These are phyloP conservation scores for Podaxis sp. DNA, from an alignment of 768 basidiomycete genomes.

Conservation along the genomic window DNA sequence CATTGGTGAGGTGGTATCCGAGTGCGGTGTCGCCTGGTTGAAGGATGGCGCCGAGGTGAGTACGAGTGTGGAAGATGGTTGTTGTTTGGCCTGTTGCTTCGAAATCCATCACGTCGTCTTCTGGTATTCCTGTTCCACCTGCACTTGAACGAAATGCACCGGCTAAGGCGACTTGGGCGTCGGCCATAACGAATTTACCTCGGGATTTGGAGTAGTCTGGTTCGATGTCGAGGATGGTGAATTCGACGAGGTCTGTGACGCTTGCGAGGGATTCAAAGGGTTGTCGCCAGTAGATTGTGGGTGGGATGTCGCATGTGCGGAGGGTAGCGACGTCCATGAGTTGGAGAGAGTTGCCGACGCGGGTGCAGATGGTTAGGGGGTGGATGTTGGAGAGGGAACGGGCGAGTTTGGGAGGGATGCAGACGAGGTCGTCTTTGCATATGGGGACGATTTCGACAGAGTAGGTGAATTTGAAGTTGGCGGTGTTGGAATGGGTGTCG, in stretches of 20 bases:
- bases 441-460: slow-evolving; percentile 96
- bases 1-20: slow-evolving; percentile 85
- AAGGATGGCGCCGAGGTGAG: slow-evolving; percentile 87
- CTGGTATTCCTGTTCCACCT: slow-evolving; percentile 30
- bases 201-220: slow-evolving; percentile 57
- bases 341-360: slow-evolving; percentile 90
- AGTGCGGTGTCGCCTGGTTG: slow-evolving; percentile 94
- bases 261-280: slow-evolving; percentile 85
- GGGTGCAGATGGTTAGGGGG: slow-evolving; percentile 83
- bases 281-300: slow-evolving; percentile 86
- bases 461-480: slow-evolving; percentile 97
- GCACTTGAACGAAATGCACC: slow-evolving; percentile 67
- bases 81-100: slow-evolving; percentile 59
- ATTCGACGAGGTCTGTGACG: slow-evolving; percentile 87
- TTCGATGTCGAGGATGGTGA: slow-evolving; percentile 93
- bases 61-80: slow-evolving; percentile 93
- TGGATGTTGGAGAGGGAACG: slow-evolving; percentile 84
- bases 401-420: slow-evolving; percentile 82
- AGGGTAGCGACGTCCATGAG: slow-evolving; percentile 88
- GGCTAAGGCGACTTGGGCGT: slow-evolving; percentile 85
- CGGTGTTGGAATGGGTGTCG: slow-evolving; percentile 89
- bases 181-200: slow-evolving; percentile 79
- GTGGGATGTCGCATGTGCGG: slow-evolving; percentile 75
- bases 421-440: slow-evolving; percentile 97
- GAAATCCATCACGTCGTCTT: slow-evolving; percentile 61